Evolutionary conservation across 306 rosid species (phyloP), one percentile per base, ranked within the genome.

Genomic region (Fragaria ananassa): DNA sequence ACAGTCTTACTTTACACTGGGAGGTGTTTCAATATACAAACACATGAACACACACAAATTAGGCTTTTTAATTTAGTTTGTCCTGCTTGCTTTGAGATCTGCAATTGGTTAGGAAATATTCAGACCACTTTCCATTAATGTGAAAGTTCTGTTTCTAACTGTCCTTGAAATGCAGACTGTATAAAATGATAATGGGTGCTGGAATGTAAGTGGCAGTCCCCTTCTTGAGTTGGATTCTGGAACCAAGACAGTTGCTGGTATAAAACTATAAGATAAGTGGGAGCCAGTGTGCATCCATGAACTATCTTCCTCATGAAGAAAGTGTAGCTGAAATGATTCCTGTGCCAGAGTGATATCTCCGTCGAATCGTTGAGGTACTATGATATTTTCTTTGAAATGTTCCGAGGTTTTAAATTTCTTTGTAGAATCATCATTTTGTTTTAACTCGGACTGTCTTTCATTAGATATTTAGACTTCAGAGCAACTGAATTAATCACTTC

Each of bases 211-310:
- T 61, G 67, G n/a, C 10, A 57, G 3, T 10, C 2, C 67, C 41
- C 81, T 83, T 87, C 74, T n/a, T 64, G 75, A 87, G 87, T 56
- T 7, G 75, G 61, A 85, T 80, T 61, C 88, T 47, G 89, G 91
- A 82, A 85, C 81, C 66, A 83, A 13, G 64, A 87, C 89, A 63
- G 86, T 85, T 39, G 86, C 82, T 76, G 89, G 91, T 80, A 87
- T 83, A 53, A 78, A 86, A 74, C 85, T 86, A 85, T 73, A 89
- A 88, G 89, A 81, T 81, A 83, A 89, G 83, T 0, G 95, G 77
- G 75, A 90, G 89, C 88, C 87, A 82, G 39, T 85, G 92, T 63
- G 88, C 44, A 73, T 63, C 69, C 25, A 63, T 34, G 69, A 63
- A 63, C 69, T 17, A 81, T 82, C 82, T 86, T 87, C 81, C 90